Base-by-base conservation (phyloP, 495 filamentous ascomycete genomes). In the Lentithecium fluviatile region DNA sequence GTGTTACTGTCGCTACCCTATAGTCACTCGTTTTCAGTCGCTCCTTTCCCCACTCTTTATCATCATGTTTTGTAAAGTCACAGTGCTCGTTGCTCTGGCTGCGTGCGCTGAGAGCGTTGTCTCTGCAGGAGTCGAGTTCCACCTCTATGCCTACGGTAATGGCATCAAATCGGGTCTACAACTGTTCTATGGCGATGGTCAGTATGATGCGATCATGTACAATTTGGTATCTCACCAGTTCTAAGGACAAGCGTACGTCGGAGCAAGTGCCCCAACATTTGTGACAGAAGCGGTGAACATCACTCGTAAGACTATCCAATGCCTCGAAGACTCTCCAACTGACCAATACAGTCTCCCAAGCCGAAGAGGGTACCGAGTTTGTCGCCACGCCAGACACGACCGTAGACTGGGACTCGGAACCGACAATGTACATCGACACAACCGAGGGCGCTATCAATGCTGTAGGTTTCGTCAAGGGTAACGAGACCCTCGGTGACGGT, bases 181-280 rank as follows among this genome's bases (percentile, higher is more conserved):
- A 43, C 45, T 62, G 6, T 62, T 62, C 42, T 62, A 62, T 32
- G 59, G 59, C 12, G 59, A 62, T 43, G 59, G 59, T 62, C 15
- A 48, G 43, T 53, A 13, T 38, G 1, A 1, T 15, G 1, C 5
- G 6, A 3, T 17, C 19, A 15, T 10, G 32, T 10, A 40, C 37
- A 15, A 23, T 17, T 38, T 7, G 6, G 12, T 8, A n/a, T 23
- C 59, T 49, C 2, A 62, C 34, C n/a, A 29, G 23, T 25, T 29
- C 24, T 1, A 17, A 62, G 59, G 59, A 25, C 42, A 49, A 50
- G 59, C 59, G 6, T 62, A 62, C 32, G 36, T 62, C 19, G 59
- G 59, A 1, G 2, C 50, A 11, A 37, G 32, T 48, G 45, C 52
- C 29, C 59, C 59, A 21, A 26, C 59, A 43, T 62, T 47, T 19